Conservation (phyloP, 495 filamentous ascomycete genomes). For the Lasiosphaeris hirsuta region DNA sequence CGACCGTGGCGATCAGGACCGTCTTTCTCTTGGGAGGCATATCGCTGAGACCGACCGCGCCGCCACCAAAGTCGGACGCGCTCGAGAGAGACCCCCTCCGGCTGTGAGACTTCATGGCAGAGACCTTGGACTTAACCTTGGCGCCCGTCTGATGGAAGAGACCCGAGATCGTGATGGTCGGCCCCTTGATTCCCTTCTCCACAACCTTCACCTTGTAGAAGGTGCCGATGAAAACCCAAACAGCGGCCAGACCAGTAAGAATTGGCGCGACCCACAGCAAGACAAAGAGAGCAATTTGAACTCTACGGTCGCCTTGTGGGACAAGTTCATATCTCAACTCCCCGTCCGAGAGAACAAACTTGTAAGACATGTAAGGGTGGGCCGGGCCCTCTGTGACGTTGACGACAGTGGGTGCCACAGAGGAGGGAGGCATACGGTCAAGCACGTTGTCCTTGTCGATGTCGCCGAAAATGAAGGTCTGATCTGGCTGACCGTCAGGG, state of each 20-base stretch:
- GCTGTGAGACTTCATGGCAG: conserved; percentile 16
- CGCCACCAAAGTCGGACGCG: conserved; percentile 13
- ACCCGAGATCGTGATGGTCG: conserved; percentile 16
- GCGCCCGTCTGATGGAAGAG: conserved; percentile 50
- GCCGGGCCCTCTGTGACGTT: conserved; percentile 57
- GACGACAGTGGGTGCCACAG: conserved; percentile 47
- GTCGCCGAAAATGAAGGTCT: conserved; percentile 56
- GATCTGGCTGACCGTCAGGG: conserved; percentile 57
- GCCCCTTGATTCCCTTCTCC: conserved; percentile 29
- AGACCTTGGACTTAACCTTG: conserved; percentile 8
- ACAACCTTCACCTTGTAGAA: conserved; percentile 61
- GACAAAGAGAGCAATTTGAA: conserved; percentile 3
- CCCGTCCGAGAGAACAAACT: conserved; percentile 52
- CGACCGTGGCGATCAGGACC: conserved; percentile 66
- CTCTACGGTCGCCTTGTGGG: neutral
- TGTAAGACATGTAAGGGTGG: conserved; percentile 53
- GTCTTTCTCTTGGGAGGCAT: conserved; percentile 30
- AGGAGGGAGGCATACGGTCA: conserved; percentile 58
- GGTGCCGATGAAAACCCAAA: conserved; percentile 57
- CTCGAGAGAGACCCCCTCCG: conserved; percentile 10
- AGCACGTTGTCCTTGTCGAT: conserved; percentile 56
- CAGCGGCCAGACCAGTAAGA: conserved; percentile 48
- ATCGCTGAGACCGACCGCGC: conserved; percentile 19
- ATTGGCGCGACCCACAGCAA: conserved; percentile 43
- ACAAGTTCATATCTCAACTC: conserved; percentile 36